Evolutionary conservation across 1,139 yeast genomes (phyloP).

Genomic region (Taiozyma sp.): DNA sequence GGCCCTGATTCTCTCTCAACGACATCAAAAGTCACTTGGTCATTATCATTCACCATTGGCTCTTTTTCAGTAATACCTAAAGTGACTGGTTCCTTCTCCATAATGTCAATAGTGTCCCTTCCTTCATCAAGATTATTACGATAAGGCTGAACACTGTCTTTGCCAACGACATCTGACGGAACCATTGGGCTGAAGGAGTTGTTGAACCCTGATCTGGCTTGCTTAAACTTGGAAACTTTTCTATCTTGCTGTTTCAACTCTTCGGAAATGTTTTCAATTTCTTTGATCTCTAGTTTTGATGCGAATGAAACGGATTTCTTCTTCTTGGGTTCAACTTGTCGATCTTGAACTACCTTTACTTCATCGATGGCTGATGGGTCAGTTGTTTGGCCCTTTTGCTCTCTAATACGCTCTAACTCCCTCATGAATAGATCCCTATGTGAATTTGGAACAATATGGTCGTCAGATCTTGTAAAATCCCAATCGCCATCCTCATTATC

Average conservation of each 20-base stretch:
- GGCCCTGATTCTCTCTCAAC: slow-evolving; percentile 1
- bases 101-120: neutral
- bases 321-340: neutral
- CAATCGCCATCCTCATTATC: slow-evolving; percentile 21
- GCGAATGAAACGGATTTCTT: slow-evolving; percentile 49
- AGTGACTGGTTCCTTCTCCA: slow-evolving; percentile 2
- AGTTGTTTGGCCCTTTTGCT: neutral
- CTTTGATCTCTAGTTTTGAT: slow-evolving; percentile 44
- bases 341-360: slow-evolving; percentile 23
- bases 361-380: neutral
- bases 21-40: neutral
- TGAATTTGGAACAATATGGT: slow-evolving; percentile 15
- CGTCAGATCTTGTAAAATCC: slow-evolving; percentile 13
- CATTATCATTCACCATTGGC: slow-evolving; percentile 5
- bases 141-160: slow-evolving; percentile 1
- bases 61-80: neutral
- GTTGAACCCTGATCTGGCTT: slow-evolving; percentile 5
- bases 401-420: slow-evolving; percentile 11
- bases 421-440: slow-evolving; percentile 16
- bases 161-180: slow-evolving; percentile 7
- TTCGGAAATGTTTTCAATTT: slow-evolving; percentile 51
- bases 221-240: slow-evolving; percentile 17
- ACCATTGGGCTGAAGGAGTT: slow-evolving; percentile 3
- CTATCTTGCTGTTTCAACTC: slow-evolving; percentile 26
- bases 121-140: neutral